Base-by-base conservation (phyloP, 257 asterid species). In the Salvia splendens region DNA sequence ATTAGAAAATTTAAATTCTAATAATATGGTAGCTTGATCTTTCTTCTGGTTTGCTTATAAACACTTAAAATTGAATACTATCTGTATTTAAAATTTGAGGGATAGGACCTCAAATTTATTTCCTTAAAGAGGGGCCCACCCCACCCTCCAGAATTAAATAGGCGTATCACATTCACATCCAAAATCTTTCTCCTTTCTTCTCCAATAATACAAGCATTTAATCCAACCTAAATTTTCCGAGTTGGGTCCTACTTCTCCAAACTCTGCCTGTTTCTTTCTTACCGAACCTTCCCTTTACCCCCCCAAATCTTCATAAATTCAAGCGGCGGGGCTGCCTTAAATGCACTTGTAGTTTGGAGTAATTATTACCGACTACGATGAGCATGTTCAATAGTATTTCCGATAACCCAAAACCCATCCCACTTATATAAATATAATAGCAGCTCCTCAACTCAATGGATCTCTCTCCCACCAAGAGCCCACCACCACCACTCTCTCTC, bases 191-290 rank as follows among this genome's bases (percentile, higher is more conserved):
- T 10, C 67, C 45, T 24, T 74, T 43, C 70, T 66, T 67, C 77
- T 17, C 41, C 54, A 33, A 58, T 41, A 66, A 66, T 60, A 40
- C 68, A 71, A 65, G 55, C 85, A 81, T 83, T 80, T 74, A 82
- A 70, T 72, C 68, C 70, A 46, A 52, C 87, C 78, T 51, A 81
- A 70, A 55, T 40, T 76, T 36, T 61, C 77, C 67, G 67, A 16
- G 68, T 38, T 28, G 48, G 75, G 69, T 28, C 77, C 71, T 43
- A 30, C 56, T 59, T 46, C 73, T 41, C 77, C 62, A 62, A 61
- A 38, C 14, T 17, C 40, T 43, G 66, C 48, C 50, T 59, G 40
- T 69, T 36, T 61, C 74, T 61, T 35, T 46, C 41, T 75, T 54
- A 7, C 69, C 54, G 45, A 58, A 67, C 43, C 38, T 33, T 49